These are phyloP conservation scores for Colletotrichum neosansevieriae DNA, from an alignment of 2,329 filamentous ascomycete genomes.

Conservation along the genomic window DNA sequence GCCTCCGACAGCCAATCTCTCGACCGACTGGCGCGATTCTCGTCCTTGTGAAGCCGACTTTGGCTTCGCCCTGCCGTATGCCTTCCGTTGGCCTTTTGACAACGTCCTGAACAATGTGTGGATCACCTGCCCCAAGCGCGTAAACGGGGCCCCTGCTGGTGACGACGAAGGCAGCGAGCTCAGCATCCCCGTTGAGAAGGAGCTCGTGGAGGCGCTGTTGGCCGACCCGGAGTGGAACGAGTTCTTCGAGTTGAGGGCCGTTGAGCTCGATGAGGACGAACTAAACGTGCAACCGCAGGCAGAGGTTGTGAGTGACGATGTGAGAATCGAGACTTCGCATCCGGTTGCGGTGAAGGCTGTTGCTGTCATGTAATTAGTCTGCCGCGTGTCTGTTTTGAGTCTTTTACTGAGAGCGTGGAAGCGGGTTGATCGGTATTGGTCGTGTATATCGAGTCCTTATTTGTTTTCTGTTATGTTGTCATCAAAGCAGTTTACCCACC, in stretches of 20 bases:
- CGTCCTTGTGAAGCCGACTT: slow-evolving; percentile 48
- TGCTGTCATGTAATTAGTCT: no score
- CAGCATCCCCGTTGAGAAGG: slow-evolving; percentile 50
- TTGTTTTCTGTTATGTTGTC: no score
- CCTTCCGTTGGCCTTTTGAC: slow-evolving; percentile 50
- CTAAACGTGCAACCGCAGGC: no score
- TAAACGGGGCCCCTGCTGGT: slow-evolving; percentile 43
- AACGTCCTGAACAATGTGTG: slow-evolving; percentile 45
- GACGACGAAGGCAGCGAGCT: slow-evolving; percentile 53
- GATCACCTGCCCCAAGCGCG: slow-evolving; percentile 46
- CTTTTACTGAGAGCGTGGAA: no score
- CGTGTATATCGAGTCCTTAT: no score
- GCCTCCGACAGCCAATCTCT: slow-evolving; percentile 51
- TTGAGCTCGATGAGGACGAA: slow-evolving; percentile 44
- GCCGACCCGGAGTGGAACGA: slow-evolving; percentile 50
- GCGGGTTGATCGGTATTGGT: no score
- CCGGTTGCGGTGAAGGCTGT: no score
- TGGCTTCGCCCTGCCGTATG: slow-evolving; percentile 50
- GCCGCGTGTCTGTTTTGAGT: no score
- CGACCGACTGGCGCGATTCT: slow-evolving; percentile 52
- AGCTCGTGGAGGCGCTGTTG: slow-evolving; percentile 47
- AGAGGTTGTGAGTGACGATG: no score
- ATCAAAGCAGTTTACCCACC: neutral
- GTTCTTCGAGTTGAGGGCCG: slow-evolving; percentile 53
- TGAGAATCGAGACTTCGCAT: no score